These are phyloP conservation scores for Penicillium longicatenatum DNA, from an alignment of 495 filamentous ascomycete species.

Conservation along the genomic window DNA sequence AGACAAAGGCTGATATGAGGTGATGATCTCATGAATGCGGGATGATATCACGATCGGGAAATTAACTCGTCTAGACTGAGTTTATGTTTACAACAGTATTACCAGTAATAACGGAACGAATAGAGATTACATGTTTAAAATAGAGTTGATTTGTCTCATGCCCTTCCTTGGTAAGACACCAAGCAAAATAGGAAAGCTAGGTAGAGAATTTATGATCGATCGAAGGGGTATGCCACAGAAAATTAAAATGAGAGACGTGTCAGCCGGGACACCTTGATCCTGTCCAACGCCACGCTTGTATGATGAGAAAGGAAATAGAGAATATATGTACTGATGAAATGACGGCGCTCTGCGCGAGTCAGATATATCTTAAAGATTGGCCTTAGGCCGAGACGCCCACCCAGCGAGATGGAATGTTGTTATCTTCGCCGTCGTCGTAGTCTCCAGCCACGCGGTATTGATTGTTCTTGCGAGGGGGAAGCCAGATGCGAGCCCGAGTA, in stretches of 20 bases:
- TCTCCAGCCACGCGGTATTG: constrained; percentile 28
- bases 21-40: constrained; percentile 26
- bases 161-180: constrained; percentile 3
- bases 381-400: constrained; percentile 39
- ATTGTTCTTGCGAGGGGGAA: constrained; percentile 75
- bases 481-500: constrained; percentile 77
- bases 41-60: constrained; percentile 25
- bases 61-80: neutral
- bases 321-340: constrained; percentile 20
- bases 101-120: constrained; percentile 7
- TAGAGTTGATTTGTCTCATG: neutral
- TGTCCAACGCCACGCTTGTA: constrained; percentile 33
- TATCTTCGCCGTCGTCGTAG: constrained; percentile 39
- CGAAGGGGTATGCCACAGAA: constrained; percentile 22
- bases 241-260: constrained; percentile 18
- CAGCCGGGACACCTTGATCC: constrained; percentile 21
- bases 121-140: constrained; percentile 1
- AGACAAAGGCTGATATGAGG: constrained; percentile 11
- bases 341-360: constrained; percentile 21
- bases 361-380: constrained; percentile 3
- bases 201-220: constrained; percentile 1
- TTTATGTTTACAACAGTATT: constrained; percentile 11
- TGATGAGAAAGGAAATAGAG: constrained; percentile 14
- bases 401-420: constrained; percentile 43
- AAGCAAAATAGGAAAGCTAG: constrained; percentile 2